Evolutionary conservation across 306 rosid genomes (phyloP), one percentile per base, ranked within the genome.

Genomic region (Cucumis sativus): DNA sequence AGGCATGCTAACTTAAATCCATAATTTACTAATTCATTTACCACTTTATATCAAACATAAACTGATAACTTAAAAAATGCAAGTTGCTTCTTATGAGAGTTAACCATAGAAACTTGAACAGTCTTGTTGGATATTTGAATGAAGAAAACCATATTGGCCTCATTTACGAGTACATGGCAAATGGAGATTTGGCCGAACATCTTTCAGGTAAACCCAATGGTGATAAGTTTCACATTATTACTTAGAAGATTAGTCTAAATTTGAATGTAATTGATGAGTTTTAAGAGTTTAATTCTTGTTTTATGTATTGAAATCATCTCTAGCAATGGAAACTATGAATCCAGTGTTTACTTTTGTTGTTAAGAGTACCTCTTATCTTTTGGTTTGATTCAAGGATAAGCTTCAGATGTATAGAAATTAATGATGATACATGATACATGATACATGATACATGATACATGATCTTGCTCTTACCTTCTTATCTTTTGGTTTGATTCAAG

Each of bases 301-400:
- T 23, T 23, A 23, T 23, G 25, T 23, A 23, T 23, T 23, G 25
- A 23, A 23, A 23, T 23, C 25, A 23, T 23, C 25, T 1, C 25
- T 23, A 23, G 25, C 25, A 23, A 23, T 93, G 78, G 87, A 93
- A 80, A 88, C 98, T 16, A 73, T 86, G 84, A 86, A 91, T 81
- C 98, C 98, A 1, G 78, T 82, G 70, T 60, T 93, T 57, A 20
- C 62, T 57, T 7, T n/a, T n/a, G 23, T 18, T 55, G 60, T 55
- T 55, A 55, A 23, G 59, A 55, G 59, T 6, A 55, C 59, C n/a
- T 16, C 25, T 55, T 55, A 16, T 10, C 23, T 23, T 23, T 23
- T 23, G 25, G 25, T 23, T 23, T 23, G 25, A 17, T 55, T 55
- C 7, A n/a, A 56, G 60, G 60, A 56, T 56, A 56, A 56, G 60